These are phyloP conservation scores for Dioszegia crocea DNA, from an alignment of 768 basidiomycete genomes.

Conservation along the genomic window DNA sequence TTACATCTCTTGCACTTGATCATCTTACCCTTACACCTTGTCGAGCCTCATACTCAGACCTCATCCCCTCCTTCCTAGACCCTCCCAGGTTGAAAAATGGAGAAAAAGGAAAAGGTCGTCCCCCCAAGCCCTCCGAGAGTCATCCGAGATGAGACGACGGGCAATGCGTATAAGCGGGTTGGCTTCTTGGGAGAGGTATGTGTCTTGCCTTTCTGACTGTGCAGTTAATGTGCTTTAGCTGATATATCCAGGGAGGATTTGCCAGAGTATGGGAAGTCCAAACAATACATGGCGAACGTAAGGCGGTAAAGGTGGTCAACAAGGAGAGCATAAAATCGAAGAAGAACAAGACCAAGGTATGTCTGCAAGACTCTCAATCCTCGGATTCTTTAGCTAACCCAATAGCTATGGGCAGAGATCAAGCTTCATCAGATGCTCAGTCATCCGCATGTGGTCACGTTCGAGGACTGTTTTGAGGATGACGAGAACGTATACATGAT, in stretches of 20 bases:
- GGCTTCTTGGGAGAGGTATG: slow-evolving; percentile 86
- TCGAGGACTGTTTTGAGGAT: slow-evolving; percentile 94
- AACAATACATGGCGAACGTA: slow-evolving; percentile 60
- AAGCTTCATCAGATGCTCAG: slow-evolving; percentile 88
- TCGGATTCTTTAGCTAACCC: not conserved
- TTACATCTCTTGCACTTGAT: too few relatives aligned
- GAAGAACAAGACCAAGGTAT: slow-evolving; percentile 93
- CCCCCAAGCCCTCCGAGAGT: slow-evolving; percentile 37
- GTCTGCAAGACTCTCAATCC: not conserved
- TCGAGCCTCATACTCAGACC: too few relatives aligned
- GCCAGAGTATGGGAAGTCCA: slow-evolving; percentile 94
- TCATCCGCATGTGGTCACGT: slow-evolving; percentile 88
- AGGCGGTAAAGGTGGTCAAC: slow-evolving; percentile 93
- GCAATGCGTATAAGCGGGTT: slow-evolving; percentile 60
- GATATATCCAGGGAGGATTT: slow-evolving; percentile 68
- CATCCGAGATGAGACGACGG: slow-evolving; percentile 30
- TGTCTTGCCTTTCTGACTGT: slow-evolving; percentile 10
- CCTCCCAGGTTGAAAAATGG: not conserved
- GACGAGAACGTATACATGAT: slow-evolving; percentile 95
- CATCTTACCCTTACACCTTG: too few relatives aligned
- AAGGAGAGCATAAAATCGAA: slow-evolving; percentile 86
- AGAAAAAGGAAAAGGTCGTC: slow-evolving; percentile 31
- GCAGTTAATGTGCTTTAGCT: not conserved
- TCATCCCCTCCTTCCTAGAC: not conserved
- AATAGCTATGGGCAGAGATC: slow-evolving; percentile 93